A percentile compares a stretch with the other conserved stretches of the same genome.
Evolutionary conservation across 2,329 filamentous ascomycete species (phyloP).

Genomic region (Penicillium sp.): DNA sequence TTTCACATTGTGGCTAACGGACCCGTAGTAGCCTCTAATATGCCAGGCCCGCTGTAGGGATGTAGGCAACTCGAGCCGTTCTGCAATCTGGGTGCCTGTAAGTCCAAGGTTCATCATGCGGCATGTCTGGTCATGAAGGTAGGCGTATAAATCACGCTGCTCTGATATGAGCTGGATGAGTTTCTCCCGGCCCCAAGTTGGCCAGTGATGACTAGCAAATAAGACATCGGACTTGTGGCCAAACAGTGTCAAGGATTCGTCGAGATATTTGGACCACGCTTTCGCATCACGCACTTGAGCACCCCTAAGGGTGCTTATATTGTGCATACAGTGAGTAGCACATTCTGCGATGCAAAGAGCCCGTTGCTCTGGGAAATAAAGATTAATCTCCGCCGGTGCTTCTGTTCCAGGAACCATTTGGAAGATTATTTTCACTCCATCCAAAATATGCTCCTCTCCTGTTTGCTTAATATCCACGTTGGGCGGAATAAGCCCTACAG

Average conservation of each 20-base stretch:
- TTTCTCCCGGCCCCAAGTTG: conserved; percentile 40
- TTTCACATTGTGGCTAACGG: conserved; percentile 16
- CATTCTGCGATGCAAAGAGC: conserved; percentile 47
- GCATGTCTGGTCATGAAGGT: conserved; percentile 46
- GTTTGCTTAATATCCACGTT: conserved; percentile 33
- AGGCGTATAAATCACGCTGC: conserved; percentile 47
- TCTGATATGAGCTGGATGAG: conserved; percentile 33
- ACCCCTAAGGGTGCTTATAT: conserved; percentile 48
- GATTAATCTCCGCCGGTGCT: conserved; percentile 49
- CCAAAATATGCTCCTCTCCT: conserved; percentile 23
- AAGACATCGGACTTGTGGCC: conserved; percentile 36
- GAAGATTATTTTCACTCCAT: conserved; percentile 44
- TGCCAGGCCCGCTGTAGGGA: conserved; percentile 33
- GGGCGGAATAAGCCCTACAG: conserved; percentile 38
- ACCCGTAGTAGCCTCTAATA: conserved; percentile 43
- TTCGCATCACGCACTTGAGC: conserved; percentile 27
- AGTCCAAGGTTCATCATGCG: conserved; percentile 42
- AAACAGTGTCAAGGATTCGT: conserved; percentile 40
- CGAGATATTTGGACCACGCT: conserved; percentile 14
- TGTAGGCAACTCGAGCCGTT: conserved; percentile 38
- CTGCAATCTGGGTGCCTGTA: conserved; percentile 44
- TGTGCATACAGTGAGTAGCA: conserved; percentile 48
- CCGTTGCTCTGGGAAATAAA: conserved; percentile 43
- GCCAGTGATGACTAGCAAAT: conserved; percentile 47
- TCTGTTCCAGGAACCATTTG: conserved; percentile 50